Conservation (phyloP, 139 green algal species). For the Yamagishiella unicocca region DNA sequence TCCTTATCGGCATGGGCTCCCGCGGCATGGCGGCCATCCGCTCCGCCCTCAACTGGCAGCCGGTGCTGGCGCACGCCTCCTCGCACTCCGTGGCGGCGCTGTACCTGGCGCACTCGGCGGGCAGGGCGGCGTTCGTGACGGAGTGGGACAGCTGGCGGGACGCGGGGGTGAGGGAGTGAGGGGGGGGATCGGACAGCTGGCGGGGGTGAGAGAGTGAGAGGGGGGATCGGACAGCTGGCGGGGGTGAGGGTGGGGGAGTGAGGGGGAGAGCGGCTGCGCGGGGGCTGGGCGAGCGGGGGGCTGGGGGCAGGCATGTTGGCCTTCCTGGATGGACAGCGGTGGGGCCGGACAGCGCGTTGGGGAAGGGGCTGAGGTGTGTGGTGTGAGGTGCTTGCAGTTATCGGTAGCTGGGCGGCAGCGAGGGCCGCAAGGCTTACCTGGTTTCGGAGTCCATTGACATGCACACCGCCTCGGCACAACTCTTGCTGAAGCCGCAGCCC, state of each 20-base stretch:
- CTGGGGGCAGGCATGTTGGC: neutral
- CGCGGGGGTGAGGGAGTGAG: slow-evolving; percentile 72
- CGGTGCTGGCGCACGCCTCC: slow-evolving; percentile 80
- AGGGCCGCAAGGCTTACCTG: no score
- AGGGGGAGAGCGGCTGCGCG: neutral
- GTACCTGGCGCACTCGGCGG: slow-evolving; percentile 62
- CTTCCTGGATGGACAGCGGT: neutral
- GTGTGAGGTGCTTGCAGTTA: no score
- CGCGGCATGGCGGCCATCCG: slow-evolving; percentile 77
- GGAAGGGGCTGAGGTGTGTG: no score
- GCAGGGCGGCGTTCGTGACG: slow-evolving; percentile 76
- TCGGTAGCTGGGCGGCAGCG: no score
- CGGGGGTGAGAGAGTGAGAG: neutral
- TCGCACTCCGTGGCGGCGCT: slow-evolving; percentile 43
- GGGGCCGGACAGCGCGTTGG: no score
- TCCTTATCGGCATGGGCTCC: slow-evolving; percentile 75
- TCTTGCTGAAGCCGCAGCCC: no score
- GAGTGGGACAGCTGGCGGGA: slow-evolving; percentile 87
- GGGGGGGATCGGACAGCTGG: neutral
- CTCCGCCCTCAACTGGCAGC: slow-evolving; percentile 68
- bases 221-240: neutral
- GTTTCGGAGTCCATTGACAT: neutral
- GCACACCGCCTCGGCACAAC: neutral
- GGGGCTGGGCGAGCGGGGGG: neutral
- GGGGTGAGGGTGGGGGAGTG: neutral